Base-by-base conservation (phyloP, 129 eudicot genomes). In the Flaveria bidentis region DNA sequence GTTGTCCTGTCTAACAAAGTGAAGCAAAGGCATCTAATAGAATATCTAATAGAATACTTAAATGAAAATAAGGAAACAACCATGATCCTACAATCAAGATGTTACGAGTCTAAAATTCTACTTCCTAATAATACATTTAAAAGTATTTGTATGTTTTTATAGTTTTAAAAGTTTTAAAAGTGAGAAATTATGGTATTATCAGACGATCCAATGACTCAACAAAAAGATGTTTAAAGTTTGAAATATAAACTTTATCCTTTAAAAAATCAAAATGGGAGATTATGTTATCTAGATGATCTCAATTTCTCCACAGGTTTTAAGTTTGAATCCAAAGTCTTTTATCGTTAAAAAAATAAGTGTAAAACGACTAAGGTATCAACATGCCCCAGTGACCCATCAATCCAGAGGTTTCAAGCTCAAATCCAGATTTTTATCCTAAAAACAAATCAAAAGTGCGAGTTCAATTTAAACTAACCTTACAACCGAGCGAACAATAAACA, bases 401-500 rank as follows among this genome's bases (percentile, higher is more conserved):
- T 1, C 67, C 0, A 61, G 42, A 61, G 67, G 17, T 26, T 12
- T 15, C 28, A 26, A 61, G 42, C 28, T 61, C 16, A 13, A 61
- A 57, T 52, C 3, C 10, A 16, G 10, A 5, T 52, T 6, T 16
- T 4, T 52, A 25, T 4, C 18, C 1, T 12, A 4, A 61, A 25
- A 25, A 12, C 11, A 61, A 61, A 10, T 67, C 1, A 26, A 61
- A 30, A 26, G 15, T 63, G 25, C 20, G n/a, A 42, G n/a, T 30
- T 28, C 33, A 60, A 62, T 26, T 61, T 61, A 30, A 26, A 82
- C 88, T 80, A 77, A 93, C 98, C 98, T 93, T 93, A 73, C 98
- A 93, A 47, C 98, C 97, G 81, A 93, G 81, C 62, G 98, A 93
- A 76, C 98, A 93, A 84, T 91, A 93, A 3, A 89, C 90, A 82